Conservation (phyloP, 2,329 filamentous ascomycete species). For the Sporothrix euskadiensis region DNA sequence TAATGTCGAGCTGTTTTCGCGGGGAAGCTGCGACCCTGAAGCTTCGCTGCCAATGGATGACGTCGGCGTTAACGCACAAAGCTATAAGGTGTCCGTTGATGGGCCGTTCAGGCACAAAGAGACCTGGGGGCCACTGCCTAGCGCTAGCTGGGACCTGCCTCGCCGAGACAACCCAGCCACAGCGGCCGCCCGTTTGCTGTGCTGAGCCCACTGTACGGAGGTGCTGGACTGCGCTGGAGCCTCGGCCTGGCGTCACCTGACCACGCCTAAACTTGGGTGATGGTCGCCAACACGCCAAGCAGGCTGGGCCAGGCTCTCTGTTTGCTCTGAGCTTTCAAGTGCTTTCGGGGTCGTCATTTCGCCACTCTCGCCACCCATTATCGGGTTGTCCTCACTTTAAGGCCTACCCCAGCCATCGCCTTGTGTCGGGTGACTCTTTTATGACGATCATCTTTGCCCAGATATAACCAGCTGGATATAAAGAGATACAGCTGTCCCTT, state of each 20-base stretch:
- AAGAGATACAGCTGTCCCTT: neutral
- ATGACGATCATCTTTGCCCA: neutral
- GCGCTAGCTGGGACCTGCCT: neutral
- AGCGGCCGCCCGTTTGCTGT: neutral
- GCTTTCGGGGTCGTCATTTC: neutral
- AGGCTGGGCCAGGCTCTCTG: constrained; percentile 1
- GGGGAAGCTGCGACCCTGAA: neutral
- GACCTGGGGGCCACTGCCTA: neutral
- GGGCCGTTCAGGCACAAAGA: neutral
- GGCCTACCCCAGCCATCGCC: constrained; percentile 10
- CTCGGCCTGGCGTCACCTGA: neutral
- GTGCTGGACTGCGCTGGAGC: neutral
- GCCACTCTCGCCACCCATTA: constrained; percentile 21
- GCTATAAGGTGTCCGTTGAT: neutral
- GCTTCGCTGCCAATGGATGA: neutral
- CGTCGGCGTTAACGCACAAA: neutral
- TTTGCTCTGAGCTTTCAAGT: neutral
- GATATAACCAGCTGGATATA: constrained; percentile 24
- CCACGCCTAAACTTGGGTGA: neutral
- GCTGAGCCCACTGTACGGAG: neutral
- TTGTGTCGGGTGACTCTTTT: neutral
- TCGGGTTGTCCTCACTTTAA: neutral
- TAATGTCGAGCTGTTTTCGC: neutral
- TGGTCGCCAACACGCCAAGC: constrained; percentile 3
- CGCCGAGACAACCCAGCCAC: constrained; percentile 5